Percentiles rank a stretch among this genome's conserved stretches.
phyloP scores from a whole-genome alignment of 371 early-diverging fungal species.

The Apophysomyces ossiformis region DNA sequence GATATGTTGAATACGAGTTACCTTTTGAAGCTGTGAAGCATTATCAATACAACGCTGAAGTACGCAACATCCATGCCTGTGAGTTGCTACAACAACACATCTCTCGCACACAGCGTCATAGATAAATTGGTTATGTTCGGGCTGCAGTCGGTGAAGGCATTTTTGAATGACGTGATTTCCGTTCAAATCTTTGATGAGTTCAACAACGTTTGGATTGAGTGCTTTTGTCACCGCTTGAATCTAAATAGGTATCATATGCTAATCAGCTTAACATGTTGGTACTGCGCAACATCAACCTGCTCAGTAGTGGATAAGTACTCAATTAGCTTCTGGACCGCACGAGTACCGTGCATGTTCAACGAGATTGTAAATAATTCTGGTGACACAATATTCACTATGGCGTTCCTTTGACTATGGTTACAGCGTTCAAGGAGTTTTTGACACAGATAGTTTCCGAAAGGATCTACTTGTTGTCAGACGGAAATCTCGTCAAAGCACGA shows the following conservation, averaged over 20 bases:
- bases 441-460: constrained; percentile 93
- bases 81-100: constrained; percentile 88
- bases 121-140: constrained; percentile 84
- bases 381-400: constrained; percentile 74
- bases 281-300: constrained; percentile 43
- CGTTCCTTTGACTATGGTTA: constrained; percentile 74
- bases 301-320: constrained; percentile 72
- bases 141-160: constrained; percentile 77
- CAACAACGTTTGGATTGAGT: constrained; percentile 78
- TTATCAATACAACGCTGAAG: constrained; percentile 96
- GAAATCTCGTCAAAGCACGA: background rate
- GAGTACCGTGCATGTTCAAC: constrained; percentile 96
- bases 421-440: constrained; percentile 87
- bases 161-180: constrained; percentile 99
- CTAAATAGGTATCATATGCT: constrained; percentile 28
- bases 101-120: constrained; percentile 84
- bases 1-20: constrained; percentile 15
- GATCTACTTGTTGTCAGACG: constrained; percentile 51
- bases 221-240: constrained; percentile 75
- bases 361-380: constrained; percentile 80
- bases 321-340: constrained; percentile 96
- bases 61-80: constrained; percentile 97
- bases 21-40: constrained; percentile 72
- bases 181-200: constrained; percentile 93
- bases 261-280: constrained; percentile 8